These are phyloP conservation scores for Glebionis coronaria DNA, from an alignment of 129 eudicot genomes.

Conservation along the genomic window DNA sequence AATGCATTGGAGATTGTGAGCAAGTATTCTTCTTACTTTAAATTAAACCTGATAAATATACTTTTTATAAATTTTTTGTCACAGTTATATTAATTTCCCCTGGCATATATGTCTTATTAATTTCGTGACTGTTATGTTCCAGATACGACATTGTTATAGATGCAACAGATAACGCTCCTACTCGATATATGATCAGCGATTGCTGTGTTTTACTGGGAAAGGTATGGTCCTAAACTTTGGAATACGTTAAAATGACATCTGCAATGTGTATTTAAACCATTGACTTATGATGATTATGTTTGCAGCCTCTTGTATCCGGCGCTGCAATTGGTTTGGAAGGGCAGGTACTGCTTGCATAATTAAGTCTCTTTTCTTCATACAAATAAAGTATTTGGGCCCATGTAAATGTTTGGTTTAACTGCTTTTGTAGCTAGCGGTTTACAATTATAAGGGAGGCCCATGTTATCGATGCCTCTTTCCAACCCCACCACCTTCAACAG, in stretches of 20 bases:
- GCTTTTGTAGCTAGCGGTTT: constrained; percentile 72
- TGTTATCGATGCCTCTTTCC: constrained; percentile 98
- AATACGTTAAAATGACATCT: too few relatives aligned
- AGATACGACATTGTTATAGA: constrained; percentile 89
- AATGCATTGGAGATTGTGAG: constrained; percentile 93
- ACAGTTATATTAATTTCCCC: neutral
- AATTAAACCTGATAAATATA: constrained; percentile 1
- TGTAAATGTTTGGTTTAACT: neutral
- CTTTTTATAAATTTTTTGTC: neutral
- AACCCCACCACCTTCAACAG: constrained; percentile 86
- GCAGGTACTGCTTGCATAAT: constrained; percentile 48
- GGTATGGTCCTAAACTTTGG: constrained; percentile 40
- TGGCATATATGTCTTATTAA: constrained; percentile 19
- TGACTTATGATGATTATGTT: constrained; percentile 17
- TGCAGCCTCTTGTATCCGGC: constrained; percentile 98
- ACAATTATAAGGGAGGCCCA: constrained; percentile 96
- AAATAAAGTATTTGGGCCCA: neutral
- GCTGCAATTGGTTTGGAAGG: constrained; percentile 99
- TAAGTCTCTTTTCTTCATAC: neutral
- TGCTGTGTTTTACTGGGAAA: constrained; percentile 95
- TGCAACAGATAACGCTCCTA: constrained; percentile 97
- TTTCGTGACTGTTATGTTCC: constrained; percentile 40
- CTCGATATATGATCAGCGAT: constrained; percentile 95
- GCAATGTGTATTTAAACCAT: neutral
- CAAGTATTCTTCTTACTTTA: constrained; percentile 57